Evolutionary conservation across 1,139 yeast genomes (phyloP).

Genomic region (Zygoascus hellenicus): DNA sequence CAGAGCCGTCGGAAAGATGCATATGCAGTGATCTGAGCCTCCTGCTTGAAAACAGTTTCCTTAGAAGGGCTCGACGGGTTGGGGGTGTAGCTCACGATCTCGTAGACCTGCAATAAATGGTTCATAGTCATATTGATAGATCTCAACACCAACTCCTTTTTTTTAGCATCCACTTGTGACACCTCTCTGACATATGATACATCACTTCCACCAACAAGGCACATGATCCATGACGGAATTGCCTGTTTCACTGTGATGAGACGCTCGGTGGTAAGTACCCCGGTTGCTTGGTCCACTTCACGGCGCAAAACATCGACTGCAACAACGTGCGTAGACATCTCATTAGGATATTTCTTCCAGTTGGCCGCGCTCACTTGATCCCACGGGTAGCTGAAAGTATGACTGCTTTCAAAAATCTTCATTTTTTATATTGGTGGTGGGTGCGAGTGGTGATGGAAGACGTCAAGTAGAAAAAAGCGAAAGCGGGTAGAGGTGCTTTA

Average conservation of each 20-base stretch:
- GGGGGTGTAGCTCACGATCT: conserved; percentile 75
- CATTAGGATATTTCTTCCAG: conserved; percentile 96
- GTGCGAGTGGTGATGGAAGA: neutral
- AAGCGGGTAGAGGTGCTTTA: neutral
- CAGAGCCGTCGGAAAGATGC: conserved; percentile 64
- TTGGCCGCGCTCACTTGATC: conserved; percentile 93
- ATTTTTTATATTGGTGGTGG: conserved; percentile 34
- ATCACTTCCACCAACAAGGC: conserved; percentile 67
- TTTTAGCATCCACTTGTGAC: conserved; percentile 68
- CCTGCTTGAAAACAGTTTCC: conserved; percentile 66
- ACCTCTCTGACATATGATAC: conserved; percentile 83
- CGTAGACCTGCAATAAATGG: conserved; percentile 71
- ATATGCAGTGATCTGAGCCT: conserved; percentile 85
- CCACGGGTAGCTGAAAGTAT: conserved; percentile 79
- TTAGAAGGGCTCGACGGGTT: conserved; percentile 38
- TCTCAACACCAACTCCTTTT: conserved; percentile 65
- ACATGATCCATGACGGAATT: conserved; percentile 76
- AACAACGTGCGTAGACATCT: conserved; percentile 85
- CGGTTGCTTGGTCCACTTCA: conserved; percentile 51
- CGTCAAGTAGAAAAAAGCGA: neutral
- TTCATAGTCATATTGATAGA: conserved; percentile 85
- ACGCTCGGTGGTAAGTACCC: conserved; percentile 71
- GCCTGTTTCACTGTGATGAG: conserved; percentile 85
- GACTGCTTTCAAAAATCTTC: conserved; percentile 72
- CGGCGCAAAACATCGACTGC: conserved; percentile 85